A percentile compares a stretch with the other conserved stretches of the same genome.
phyloP scores from a whole-genome alignment of 2,329 filamentous ascomycete genomes.

The Alternaria burnsii region DNA sequence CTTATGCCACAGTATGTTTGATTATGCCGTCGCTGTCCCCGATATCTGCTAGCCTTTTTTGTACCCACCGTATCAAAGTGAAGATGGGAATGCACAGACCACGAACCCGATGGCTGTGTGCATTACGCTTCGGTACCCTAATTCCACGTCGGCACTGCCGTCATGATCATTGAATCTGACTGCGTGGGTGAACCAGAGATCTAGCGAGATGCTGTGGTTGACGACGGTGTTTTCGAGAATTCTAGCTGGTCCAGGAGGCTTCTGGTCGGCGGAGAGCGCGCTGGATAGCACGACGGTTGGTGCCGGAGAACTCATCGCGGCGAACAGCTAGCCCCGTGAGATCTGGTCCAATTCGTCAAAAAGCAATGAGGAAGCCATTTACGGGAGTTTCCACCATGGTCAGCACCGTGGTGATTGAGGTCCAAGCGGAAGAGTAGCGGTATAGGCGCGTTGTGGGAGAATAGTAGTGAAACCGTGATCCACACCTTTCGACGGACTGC shows the following conservation, averaged over 20 bases:
- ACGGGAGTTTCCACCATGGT: neutral
- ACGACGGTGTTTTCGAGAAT: neutral
- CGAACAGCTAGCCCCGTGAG: neutral
- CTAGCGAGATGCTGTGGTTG: neutral
- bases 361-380: neutral
- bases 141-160: neutral
- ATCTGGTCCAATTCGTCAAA: neutral
- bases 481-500: neutral
- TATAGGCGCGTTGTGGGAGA: neutral
- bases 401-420: neutral
- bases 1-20: neutral
- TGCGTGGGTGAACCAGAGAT: neutral
- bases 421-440: neutral
- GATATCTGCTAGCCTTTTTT: neutral
- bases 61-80: neutral
- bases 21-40: neutral
- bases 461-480: neutral
- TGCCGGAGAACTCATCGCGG: neutral
- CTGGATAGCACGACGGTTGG: neutral
- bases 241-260: neutral
- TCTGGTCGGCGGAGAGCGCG: neutral
- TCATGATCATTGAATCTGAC: neutral
- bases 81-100: neutral
- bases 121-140: neutral
- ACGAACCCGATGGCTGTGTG: neutral